Evolutionary conservation across 345 rosid species (phyloP), one percentile per base, ranked within the genome.

Genomic region (Rubroshorea leprosula): DNA sequence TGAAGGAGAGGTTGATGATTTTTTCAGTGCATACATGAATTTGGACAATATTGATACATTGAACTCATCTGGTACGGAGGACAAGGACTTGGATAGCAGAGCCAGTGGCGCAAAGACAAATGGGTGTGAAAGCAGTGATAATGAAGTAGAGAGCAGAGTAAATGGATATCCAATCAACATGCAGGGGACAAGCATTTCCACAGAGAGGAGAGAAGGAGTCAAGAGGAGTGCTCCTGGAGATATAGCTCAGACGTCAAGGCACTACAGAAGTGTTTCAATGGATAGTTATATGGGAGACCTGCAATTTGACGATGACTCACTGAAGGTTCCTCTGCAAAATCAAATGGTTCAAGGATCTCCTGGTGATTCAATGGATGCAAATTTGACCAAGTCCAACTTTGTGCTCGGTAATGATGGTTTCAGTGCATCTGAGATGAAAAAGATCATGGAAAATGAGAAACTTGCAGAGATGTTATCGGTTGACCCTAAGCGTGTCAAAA

Each of bases 401-500:
- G 4, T 29, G 35, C 41, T 35, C 11, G 41, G 41, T 35, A 8
- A 76, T 72, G 72, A 78, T 38, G 95, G 86, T 67, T 82, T 86
- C 54, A 80, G 16, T 67, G 74, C 74, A 22, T 79, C 74, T 39
- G 97, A 89, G 31, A 60, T 89, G 58, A 82, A 80, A 71, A 83
- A 86, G 73, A 86, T 89, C 51, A 72, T 79, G 72, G 86, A 78
- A 0, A 85, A 84, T 73, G 91, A 82, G 57, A 89, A 82, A 60
- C 95, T 89, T 55, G 74, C 86, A 24, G 89, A 89, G 76, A 80
- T 86, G 70, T 91, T 85, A 26, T 25, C 85, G 62, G 5, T 72
- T 19, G 95, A 81, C 51, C 81, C 86, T 22, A 78, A 74, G 55
- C 83, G 83, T 16, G 86, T 62, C 8, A 81, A 78, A 58, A 78